Conservation (phyloP, 441 rosid genomes). For the Adansonia madagascariensis region DNA sequence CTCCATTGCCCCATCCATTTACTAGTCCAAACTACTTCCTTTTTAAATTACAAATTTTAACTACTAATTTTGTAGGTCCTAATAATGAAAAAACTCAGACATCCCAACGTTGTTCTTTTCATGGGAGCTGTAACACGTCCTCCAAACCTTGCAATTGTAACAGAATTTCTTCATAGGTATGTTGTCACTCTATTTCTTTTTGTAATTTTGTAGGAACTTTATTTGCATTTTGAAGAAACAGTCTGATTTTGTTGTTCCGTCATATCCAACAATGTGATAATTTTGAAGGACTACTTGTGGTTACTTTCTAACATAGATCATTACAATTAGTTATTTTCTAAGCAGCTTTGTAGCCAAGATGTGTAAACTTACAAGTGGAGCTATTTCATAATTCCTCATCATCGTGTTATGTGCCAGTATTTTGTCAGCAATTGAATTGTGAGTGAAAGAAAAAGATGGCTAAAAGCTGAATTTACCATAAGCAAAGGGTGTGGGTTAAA, state of each 20-base stretch:
- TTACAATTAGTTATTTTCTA: conserved; percentile 3
- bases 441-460: not conserved
- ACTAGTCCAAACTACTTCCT: not conserved
- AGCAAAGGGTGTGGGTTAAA: conserved; percentile 12
- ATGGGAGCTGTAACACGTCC: conserved; percentile 86
- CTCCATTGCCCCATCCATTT: too few relatives aligned
- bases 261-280: not conserved
- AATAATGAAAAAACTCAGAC: conserved; percentile 67
- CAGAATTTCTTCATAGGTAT: conserved; percentile 86
- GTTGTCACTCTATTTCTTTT: conserved; percentile 22
- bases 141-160: conserved; percentile 74
- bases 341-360: not conserved
- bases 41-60: conserved; percentile 2
- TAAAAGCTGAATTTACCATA: conserved; percentile 16
- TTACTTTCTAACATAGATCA: conserved; percentile 10
- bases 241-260: conserved; percentile 1
- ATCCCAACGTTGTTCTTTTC: conserved; percentile 84
- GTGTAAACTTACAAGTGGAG: conserved; percentile 7
- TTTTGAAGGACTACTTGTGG: conserved; percentile 8
- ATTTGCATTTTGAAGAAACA: conserved; percentile 8
- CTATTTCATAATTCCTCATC: conserved; percentile 5
- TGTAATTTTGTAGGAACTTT: conserved; percentile 7
- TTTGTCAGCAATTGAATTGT: conserved; percentile 5
- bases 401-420: conserved; percentile 1
- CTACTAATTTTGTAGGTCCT: conserved; percentile 48